phyloP scores from a whole-genome alignment of 2,329 filamentous ascomycete genomes.

The Curvularia sp. region DNA sequence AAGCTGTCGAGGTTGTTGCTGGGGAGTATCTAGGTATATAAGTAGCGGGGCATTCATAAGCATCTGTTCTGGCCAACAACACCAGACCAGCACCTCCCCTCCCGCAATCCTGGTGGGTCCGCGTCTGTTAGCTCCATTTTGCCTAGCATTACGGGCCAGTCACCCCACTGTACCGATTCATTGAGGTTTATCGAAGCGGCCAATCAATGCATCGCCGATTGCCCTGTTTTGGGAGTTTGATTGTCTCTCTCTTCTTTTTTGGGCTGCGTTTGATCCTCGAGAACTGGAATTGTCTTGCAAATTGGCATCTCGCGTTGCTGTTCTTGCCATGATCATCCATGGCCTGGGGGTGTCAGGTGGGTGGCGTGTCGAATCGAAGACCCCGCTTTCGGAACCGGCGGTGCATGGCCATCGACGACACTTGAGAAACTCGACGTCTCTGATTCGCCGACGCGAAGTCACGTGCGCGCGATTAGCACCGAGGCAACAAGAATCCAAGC shows the following conservation, averaged over 20 bases:
- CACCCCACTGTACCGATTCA: conserved; percentile 19
- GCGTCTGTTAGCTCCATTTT: conserved; percentile 31
- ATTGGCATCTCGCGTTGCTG: neutral
- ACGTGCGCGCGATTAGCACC: conserved; percentile 17
- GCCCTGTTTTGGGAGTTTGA: conserved; percentile 1
- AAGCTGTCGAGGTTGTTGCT: conserved; percentile 10
- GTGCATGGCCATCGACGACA: conserved; percentile 2
- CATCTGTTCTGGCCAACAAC: conserved; percentile 34
- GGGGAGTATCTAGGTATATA: conserved; percentile 26
- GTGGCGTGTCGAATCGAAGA: conserved; percentile 21
- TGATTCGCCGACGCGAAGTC: conserved; percentile 25
- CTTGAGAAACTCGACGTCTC: conserved; percentile 6
- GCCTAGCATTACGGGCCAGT: conserved; percentile 18
- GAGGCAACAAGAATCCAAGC: conserved; percentile 12
- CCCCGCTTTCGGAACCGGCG: conserved; percentile 28
- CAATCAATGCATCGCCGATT: conserved; percentile 2
- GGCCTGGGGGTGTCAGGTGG: conserved; percentile 1
- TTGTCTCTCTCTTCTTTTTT: neutral
- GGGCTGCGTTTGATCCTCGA: neutral
- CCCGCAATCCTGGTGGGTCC: conserved; percentile 25
- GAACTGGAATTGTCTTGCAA: neutral
- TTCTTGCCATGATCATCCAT: neutral
- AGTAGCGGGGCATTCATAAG: conserved; percentile 42
- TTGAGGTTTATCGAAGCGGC: neutral
- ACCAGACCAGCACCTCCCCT: conserved; percentile 33